Percentiles rank a stretch among this genome's conserved stretches.
Conservation (phyloP, 331 rosid genomes). For the Rosa hybrid region DNA sequence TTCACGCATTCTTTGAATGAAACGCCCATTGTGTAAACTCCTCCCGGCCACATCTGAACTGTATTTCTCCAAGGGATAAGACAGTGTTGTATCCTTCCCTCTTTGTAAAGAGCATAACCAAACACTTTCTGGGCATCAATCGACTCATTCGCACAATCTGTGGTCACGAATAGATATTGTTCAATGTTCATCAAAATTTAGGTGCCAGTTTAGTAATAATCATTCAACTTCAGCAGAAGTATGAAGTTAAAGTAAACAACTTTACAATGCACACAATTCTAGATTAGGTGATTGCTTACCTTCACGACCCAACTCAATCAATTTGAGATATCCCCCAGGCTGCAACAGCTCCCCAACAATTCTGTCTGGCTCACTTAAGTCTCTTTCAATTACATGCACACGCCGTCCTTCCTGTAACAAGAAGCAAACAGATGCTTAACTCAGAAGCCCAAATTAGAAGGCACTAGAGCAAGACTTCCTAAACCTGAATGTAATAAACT, state of each 20-base stretch:
- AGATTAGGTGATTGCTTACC: conserved; percentile 23
- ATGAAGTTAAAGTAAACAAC: too few species aligned
- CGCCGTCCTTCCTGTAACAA: conserved; percentile 36
- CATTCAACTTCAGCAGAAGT: too few species aligned
- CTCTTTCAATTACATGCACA: conserved; percentile 37
- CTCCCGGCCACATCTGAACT: conserved; percentile 27
- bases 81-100: conserved; percentile 18
- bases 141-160: conserved; percentile 21
- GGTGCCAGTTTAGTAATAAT: too few species aligned
- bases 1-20: conserved; percentile 24
- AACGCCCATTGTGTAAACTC: conserved; percentile 29
- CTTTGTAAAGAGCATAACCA: conserved; percentile 30
- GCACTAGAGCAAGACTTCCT: too few species aligned
- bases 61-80: conserved; percentile 26
- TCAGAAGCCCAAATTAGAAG: too few species aligned
- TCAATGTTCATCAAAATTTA: too few species aligned
- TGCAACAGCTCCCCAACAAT: conserved; percentile 40
- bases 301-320: conserved; percentile 38
- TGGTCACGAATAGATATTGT: not conserved
- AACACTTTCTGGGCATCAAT: conserved; percentile 33
- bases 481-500: too few species aligned
- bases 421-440: not conserved
- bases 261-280: too few species aligned
- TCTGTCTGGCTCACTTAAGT: conserved; percentile 33
- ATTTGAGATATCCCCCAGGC: conserved; percentile 44